These are phyloP conservation scores for Suhomyces yuchorum DNA, from an alignment of 1,139 yeast genomes.

Conservation along the genomic window DNA sequence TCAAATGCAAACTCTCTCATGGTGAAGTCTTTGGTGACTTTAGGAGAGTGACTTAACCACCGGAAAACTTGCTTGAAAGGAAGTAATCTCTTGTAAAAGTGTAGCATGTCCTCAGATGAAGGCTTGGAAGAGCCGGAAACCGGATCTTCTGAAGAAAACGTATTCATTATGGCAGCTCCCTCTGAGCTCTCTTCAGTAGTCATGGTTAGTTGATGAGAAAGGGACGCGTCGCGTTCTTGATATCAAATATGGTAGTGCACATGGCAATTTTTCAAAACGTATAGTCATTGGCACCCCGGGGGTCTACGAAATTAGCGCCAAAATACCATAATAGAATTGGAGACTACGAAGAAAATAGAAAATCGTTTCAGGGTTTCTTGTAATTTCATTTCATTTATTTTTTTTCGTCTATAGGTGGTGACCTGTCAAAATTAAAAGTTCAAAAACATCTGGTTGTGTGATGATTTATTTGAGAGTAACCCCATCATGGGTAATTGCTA, in stretches of 20 bases:
- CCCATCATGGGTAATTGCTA: no score
- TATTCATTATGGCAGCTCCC: slow-evolving; percentile 2
- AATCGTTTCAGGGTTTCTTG: no score
- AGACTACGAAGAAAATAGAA: no score
- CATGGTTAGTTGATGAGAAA: slow-evolving; percentile 1
- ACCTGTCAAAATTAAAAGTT: no score
- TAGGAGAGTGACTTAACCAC: slow-evolving; percentile 88
- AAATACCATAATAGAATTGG: no score
- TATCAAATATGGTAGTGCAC: not conserved
- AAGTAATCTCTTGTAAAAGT: slow-evolving; percentile 70
- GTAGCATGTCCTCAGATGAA: slow-evolving; percentile 67
- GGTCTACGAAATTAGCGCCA: no score
- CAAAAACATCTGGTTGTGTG: no score
- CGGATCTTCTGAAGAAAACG: slow-evolving; percentile 3
- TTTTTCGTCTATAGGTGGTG: no score
- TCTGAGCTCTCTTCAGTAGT: slow-evolving; percentile 3
- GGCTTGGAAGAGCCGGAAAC: slow-evolving; percentile 29
- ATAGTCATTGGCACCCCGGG: not conserved
- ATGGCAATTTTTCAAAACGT: not conserved
- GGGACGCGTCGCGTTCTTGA: slow-evolving; percentile 9
- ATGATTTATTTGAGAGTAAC: no score
- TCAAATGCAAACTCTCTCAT: slow-evolving; percentile 95
- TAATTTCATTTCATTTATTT: no score
- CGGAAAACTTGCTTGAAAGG: slow-evolving; percentile 76
- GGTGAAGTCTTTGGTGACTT: slow-evolving; percentile 68